These are phyloP conservation scores for Ziziphus jujuba DNA, from an alignment of 306 rosid genomes.

Conservation along the genomic window DNA sequence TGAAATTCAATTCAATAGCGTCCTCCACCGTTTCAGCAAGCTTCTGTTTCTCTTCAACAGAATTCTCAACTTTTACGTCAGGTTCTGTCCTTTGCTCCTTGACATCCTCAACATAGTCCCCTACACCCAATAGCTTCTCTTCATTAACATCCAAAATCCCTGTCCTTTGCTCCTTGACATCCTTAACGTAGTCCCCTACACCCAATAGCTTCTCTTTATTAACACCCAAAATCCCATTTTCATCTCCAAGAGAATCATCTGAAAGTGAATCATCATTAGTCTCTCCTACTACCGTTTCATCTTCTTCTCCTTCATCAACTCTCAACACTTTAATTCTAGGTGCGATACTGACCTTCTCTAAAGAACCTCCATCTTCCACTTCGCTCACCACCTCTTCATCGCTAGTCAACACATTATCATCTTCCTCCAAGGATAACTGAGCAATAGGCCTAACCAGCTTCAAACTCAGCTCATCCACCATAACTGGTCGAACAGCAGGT, in stretches of 20 bases:
- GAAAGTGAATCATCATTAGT: background rate
- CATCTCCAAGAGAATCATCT: constrained; percentile 20
- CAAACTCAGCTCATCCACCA: constrained; percentile 12
- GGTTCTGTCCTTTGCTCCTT: constrained; percentile 10
- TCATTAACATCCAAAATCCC: background rate
- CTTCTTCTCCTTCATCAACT: constrained; percentile 23
- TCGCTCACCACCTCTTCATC: constrained; percentile 26
- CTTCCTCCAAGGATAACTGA: constrained; percentile 46
- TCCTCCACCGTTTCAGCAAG: constrained; percentile 23
- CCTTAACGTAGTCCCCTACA: constrained; percentile 19
- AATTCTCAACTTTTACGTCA: constrained; percentile 13
- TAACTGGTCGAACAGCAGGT: constrained; percentile 14
- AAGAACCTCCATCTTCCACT: constrained; percentile 24
- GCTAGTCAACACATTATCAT: constrained; percentile 13
- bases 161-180: constrained; percentile 15
- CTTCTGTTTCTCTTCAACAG: constrained; percentile 11
- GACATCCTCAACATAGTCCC: constrained; percentile 19
- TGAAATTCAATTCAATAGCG: constrained; percentile 16
- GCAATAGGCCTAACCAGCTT: constrained; percentile 55
- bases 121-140: constrained; percentile 8
- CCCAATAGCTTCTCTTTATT: constrained; percentile 1
- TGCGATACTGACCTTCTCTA: constrained; percentile 16
- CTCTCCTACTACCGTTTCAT: constrained; percentile 3
- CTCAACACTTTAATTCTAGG: constrained; percentile 31
- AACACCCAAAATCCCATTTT: background rate